These are phyloP conservation scores for Kwoniella heveanensis DNA, from an alignment of 768 basidiomycete species.

Conservation along the genomic window DNA sequence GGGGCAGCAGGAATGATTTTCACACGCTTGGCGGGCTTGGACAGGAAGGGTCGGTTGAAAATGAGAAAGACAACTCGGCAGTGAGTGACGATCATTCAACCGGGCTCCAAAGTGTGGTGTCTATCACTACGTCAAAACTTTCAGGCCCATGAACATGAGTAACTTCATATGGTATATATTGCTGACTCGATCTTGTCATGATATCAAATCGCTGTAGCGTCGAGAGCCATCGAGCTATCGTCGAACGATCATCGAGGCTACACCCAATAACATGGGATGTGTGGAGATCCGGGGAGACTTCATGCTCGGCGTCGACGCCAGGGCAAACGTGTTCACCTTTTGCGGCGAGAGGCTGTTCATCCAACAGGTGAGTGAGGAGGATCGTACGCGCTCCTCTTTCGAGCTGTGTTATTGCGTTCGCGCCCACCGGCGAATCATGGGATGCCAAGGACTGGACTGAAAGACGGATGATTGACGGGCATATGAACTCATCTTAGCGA, in stretches of 20 bases:
- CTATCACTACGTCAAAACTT: too few species aligned
- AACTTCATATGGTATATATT: too few species aligned
- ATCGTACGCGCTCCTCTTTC: not conserved
- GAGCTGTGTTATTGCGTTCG: too few species aligned
- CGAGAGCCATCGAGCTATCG: conserved; percentile 1
- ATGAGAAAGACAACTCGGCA: not conserved
- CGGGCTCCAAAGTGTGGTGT: too few species aligned
- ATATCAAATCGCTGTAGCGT: not conserved
- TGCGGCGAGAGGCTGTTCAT: conserved; percentile 7
- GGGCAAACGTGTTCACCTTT: not conserved
- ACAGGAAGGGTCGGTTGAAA: not conserved
- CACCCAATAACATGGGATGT: not conserved
- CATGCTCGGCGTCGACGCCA: not conserved
- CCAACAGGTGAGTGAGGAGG: conserved; percentile 6
- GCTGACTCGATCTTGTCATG: too few species aligned
- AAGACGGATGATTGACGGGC: too few species aligned
- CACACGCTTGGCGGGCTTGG: not conserved
- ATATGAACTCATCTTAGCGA: conserved; percentile 1
- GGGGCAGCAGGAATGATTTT: not conserved
- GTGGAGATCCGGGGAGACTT: conserved; percentile 2
- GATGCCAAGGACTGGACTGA: too few species aligned
- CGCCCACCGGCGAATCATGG: too few species aligned
- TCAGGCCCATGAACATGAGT: too few species aligned
- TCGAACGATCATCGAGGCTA: not conserved
- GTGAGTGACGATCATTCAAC: not conserved